Evolutionary conservation across 441 rosid species (phyloP).

Genomic region (Aquilaria agallochum): DNA sequence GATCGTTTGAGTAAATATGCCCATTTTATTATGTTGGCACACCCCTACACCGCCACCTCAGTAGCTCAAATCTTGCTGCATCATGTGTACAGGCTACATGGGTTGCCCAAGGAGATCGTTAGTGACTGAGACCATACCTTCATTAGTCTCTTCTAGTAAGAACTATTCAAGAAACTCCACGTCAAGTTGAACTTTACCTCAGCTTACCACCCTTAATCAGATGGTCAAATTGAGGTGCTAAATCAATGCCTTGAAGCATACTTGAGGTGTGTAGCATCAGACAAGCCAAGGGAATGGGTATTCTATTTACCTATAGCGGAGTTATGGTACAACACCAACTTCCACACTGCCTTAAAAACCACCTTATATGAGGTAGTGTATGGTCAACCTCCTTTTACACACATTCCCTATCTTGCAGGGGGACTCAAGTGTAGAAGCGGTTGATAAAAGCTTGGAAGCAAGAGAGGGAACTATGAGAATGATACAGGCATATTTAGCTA

Average conservation of each 20-base stretch:
- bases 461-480: too few species aligned
- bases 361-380: too few species aligned
- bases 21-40: background rate
- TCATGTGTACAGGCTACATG: background rate
- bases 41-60: background rate
- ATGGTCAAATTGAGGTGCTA: conserved; percentile 4
- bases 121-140: background rate
- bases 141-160: background rate
- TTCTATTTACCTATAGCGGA: too few species aligned
- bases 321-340: too few species aligned
- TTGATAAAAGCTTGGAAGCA: too few species aligned
- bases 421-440: too few species aligned
- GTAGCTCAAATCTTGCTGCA: conserved; percentile 2
- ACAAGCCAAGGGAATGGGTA: too few species aligned
- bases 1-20: conserved; percentile 5
- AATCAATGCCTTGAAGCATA: background rate
- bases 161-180: background rate
- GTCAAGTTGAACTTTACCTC: background rate
- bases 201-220: conserved; percentile 15
- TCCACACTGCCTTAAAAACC: too few species aligned
- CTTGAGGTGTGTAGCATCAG: too few species aligned
- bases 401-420: too few species aligned
- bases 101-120: background rate
- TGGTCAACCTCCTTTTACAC: too few species aligned
- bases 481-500: too few species aligned